Conservation (phyloP, 2,329 filamentous ascomycete species). For the Fusarium caatingaense region DNA sequence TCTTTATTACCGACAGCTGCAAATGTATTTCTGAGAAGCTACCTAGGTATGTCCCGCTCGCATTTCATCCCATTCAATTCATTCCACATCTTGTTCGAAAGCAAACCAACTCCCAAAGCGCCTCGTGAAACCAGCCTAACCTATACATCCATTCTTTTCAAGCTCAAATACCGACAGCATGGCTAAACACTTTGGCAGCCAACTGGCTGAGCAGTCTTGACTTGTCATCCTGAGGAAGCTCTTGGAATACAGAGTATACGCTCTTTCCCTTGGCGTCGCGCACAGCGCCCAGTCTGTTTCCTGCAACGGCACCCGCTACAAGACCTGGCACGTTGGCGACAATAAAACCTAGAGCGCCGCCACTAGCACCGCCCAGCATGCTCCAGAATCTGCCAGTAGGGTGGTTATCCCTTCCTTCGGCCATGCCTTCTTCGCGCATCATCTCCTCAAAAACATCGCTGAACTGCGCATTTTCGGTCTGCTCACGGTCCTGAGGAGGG, state of each 20-base stretch:
- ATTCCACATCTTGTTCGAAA: slow-evolving; percentile 3
- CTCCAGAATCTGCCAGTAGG: slow-evolving; percentile 85
- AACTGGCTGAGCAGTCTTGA: slow-evolving; percentile 84
- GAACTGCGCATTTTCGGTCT: slow-evolving; percentile 82
- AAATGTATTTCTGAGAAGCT: background rate
- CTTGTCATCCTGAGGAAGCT: slow-evolving; percentile 85
- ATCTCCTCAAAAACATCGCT: slow-evolving; percentile 90
- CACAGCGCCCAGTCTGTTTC: slow-evolving; percentile 90
- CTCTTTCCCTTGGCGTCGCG: slow-evolving; percentile 93
- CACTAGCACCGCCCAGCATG: slow-evolving; percentile 84
- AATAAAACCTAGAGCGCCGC: slow-evolving; percentile 93
- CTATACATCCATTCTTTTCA: background rate
- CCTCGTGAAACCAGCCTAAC: slow-evolving; percentile 15
- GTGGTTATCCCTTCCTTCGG: slow-evolving; percentile 70
- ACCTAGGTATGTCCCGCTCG: slow-evolving; percentile 6
- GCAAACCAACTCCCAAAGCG: slow-evolving; percentile 30
- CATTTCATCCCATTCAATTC: slow-evolving; percentile 1
- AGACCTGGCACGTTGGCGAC: slow-evolving; percentile 91
- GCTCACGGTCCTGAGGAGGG: slow-evolving; percentile 57
- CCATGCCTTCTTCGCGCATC: slow-evolving; percentile 87
- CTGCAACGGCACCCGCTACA: slow-evolving; percentile 89
- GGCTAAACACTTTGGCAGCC: slow-evolving; percentile 86
- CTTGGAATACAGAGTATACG: slow-evolving; percentile 90
- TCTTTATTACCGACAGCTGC: background rate
- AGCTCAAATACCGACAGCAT: slow-evolving; percentile 70